Percentiles rank a stretch among this genome's conserved stretches.
Conservation (phyloP, 495 filamentous ascomycete genomes). For the Hypoxylon perforatum region DNA sequence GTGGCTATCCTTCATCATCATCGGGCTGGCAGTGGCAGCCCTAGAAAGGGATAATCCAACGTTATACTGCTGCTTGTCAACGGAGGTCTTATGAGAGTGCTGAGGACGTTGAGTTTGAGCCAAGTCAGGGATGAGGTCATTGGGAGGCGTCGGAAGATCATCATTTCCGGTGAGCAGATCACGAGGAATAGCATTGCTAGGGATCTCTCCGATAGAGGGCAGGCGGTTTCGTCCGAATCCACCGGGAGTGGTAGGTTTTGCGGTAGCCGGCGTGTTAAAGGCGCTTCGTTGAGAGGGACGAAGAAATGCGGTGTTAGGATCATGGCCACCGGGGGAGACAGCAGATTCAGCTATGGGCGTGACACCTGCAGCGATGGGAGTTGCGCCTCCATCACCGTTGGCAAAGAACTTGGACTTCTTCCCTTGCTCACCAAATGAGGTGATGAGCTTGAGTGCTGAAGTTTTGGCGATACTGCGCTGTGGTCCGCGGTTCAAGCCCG, state of each 20-base stretch:
- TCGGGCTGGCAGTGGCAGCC: slow-evolving; percentile 62
- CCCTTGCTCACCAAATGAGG: slow-evolving; percentile 76
- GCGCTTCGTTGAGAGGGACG: slow-evolving; percentile 67
- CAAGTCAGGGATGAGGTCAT: slow-evolving; percentile 29
- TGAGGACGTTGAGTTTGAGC: slow-evolving; percentile 21
- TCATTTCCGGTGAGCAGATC: slow-evolving; percentile 45
- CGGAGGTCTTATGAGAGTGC: slow-evolving; percentile 31
- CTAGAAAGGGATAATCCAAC: slow-evolving; percentile 46
- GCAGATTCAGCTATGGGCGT: slow-evolving; percentile 96
- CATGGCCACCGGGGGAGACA: slow-evolving; percentile 74
- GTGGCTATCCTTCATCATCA: slow-evolving; percentile 55
- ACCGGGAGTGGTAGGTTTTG: slow-evolving; percentile 77
- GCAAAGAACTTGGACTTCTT: slow-evolving; percentile 75
- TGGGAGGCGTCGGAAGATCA: slow-evolving; percentile 48
- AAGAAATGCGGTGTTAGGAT: slow-evolving; percentile 73
- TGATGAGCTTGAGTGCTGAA: slow-evolving; percentile 92
- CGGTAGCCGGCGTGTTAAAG: slow-evolving; percentile 75
- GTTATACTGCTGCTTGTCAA: slow-evolving; percentile 33
- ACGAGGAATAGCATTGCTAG: slow-evolving; percentile 50
- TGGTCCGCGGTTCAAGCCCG: slow-evolving; percentile 59
- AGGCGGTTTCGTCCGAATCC: slow-evolving; percentile 75
- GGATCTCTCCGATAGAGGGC: slow-evolving; percentile 86
- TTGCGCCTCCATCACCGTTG: slow-evolving; percentile 72
- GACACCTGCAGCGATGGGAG: slow-evolving; percentile 79
- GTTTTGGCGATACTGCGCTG: slow-evolving; percentile 75